Percentiles rank a stretch among this genome's conserved stretches.
Evolutionary conservation across 1,139 yeast genomes (phyloP).

Genomic region (Candida dubliniensis): DNA sequence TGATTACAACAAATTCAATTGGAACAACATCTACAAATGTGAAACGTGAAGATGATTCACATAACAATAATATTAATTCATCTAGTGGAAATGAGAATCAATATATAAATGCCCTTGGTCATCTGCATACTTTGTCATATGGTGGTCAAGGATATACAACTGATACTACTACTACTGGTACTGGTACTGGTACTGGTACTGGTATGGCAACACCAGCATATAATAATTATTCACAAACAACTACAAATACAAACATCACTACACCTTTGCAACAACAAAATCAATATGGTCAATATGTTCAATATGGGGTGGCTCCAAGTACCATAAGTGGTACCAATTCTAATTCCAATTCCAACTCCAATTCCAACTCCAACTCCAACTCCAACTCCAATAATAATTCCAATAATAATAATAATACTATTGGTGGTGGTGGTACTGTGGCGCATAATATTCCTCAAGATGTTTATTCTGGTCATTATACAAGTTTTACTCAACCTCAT

Average conservation of each 20-base stretch:
- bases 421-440: no score
- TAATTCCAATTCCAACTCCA: no score
- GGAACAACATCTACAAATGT: neutral
- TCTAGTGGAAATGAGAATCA: neutral
- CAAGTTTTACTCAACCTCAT: slow-evolving; percentile 16
- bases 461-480: slow-evolving; percentile 11
- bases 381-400: neutral
- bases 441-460: slow-evolving; percentile 4
- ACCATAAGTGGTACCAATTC: no score
- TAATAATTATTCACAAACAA: neutral
- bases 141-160: neutral
- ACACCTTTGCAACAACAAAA: slow-evolving; percentile 4
- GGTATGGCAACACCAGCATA: neutral
- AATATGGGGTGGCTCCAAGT: no score
- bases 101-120: slow-evolving; percentile 1
- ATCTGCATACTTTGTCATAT: slow-evolving; percentile 1
- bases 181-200: no score
- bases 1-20: slow-evolving; percentile 9
- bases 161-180: neutral
- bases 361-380: no score
- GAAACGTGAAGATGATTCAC: slow-evolving; percentile 1
- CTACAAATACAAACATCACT: neutral
- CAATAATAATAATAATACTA: neutral
- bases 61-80: neutral
- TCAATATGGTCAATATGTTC: slow-evolving; percentile 5